A percentile compares a stretch with the other conserved stretches of the same genome.
Evolutionary conservation across 1,284 basidiomycete genomes (phyloP).

Genomic region (Clitocybe nebularis): DNA sequence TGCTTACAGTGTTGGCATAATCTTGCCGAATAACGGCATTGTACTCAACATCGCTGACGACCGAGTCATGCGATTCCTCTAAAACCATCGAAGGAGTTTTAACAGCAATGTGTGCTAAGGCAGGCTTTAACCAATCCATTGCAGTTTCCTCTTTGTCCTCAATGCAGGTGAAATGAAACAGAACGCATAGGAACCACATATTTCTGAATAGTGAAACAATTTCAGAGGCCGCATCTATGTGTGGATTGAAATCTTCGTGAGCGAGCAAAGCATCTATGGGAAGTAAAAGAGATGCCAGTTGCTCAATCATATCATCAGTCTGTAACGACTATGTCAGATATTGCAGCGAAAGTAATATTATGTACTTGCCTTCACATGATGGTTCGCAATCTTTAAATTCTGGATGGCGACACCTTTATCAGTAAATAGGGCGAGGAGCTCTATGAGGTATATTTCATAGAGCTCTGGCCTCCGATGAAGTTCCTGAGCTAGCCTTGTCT

Average conservation of each 20-base stretch:
- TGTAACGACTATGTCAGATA: slow-evolving; percentile 26
- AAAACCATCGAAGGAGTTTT: slow-evolving; percentile 88
- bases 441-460: slow-evolving; percentile 78
- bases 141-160: slow-evolving; percentile 52
- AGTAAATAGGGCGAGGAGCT: slow-evolving; percentile 82
- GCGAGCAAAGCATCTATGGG: slow-evolving; percentile 89
- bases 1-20: slow-evolving; percentile 71
- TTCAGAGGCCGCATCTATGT: slow-evolving; percentile 53
- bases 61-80: slow-evolving; percentile 81
- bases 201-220: slow-evolving; percentile 87
- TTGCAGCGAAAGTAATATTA: neutral
- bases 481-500: slow-evolving; percentile 83
- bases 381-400: slow-evolving; percentile 64
- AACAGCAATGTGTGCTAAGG: slow-evolving; percentile 77
- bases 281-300: slow-evolving; percentile 81
- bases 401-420: slow-evolving; percentile 94
- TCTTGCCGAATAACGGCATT: slow-evolving; percentile 91
- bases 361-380: slow-evolving; percentile 55
- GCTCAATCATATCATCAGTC: slow-evolving; percentile 83
- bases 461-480: slow-evolving; percentile 69
- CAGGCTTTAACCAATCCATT: slow-evolving; percentile 74
- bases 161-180: slow-evolving; percentile 70
- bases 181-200: slow-evolving; percentile 90
- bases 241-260: slow-evolving; percentile 71
- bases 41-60: slow-evolving; percentile 90